Evolutionary conservation across 495 filamentous ascomycete species (phyloP).

Genomic region (Penicillium chermesinum): DNA sequence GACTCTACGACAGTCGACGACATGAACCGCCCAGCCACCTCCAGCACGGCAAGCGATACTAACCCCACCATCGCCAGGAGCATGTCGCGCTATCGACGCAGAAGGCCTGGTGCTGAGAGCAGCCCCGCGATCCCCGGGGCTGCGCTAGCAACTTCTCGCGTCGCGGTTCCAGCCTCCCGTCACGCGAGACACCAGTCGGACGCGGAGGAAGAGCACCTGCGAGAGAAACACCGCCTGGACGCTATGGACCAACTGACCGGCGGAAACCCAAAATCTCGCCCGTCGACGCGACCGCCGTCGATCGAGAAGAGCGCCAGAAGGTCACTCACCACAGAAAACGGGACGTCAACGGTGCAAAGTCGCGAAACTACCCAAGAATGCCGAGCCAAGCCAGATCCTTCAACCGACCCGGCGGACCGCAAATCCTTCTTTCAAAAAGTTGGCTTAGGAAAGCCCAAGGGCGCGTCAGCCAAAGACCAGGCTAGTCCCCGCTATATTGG

Average conservation of each 20-base stretch:
- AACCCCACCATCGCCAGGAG: conserved; percentile 45
- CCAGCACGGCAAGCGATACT: conserved; percentile 6
- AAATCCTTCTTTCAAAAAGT: conserved; percentile 26
- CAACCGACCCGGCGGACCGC: conserved; percentile 5
- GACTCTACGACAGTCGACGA: neutral
- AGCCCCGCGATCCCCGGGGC: conserved; percentile 18
- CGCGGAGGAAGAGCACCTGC: conserved; percentile 36
- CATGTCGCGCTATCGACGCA: conserved; percentile 56
- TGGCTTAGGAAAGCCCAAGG: conserved; percentile 18
- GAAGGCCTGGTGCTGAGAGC: conserved; percentile 20
- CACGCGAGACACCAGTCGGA: conserved; percentile 5
- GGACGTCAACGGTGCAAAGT: neutral
- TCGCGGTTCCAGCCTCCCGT: conserved; percentile 2
- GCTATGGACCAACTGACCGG: conserved; percentile 38
- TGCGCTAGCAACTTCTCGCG: neutral
- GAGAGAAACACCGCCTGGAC: conserved; percentile 34
- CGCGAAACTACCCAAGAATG: neutral
- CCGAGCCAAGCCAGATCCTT: neutral
- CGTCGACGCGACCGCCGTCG: conserved; percentile 10
- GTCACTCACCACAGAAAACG: neutral
- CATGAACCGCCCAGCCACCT: neutral
- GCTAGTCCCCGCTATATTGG: conserved; percentile 23
- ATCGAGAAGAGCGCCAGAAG: conserved; percentile 10
- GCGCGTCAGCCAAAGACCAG: conserved; percentile 6
- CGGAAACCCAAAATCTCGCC: conserved; percentile 12